Conservation (phyloP, 1,139 yeast genomes). For the Yamadazyma taylorii region DNA sequence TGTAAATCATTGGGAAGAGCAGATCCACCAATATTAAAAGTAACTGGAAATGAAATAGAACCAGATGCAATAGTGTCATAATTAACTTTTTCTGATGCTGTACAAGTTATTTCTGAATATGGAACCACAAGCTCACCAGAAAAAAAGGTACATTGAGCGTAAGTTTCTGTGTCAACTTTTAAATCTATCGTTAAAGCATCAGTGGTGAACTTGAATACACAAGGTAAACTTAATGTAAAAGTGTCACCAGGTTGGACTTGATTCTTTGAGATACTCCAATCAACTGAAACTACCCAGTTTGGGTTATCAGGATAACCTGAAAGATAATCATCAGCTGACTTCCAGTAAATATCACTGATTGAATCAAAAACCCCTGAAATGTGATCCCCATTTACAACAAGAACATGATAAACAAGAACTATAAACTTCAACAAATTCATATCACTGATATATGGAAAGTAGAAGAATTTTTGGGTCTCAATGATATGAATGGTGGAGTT, state of each 20-base stretch:
- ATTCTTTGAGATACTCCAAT: constrained; percentile 25
- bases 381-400: neutral
- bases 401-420: neutral
- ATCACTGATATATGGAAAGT: too few species aligned
- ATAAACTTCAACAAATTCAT: too few species aligned
- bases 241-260: constrained; percentile 29
- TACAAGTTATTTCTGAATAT: constrained; percentile 27
- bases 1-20: constrained; percentile 19
- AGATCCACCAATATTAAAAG: constrained; percentile 28
- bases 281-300: constrained; percentile 26
- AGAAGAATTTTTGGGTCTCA: too few species aligned
- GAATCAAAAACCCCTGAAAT: neutral
- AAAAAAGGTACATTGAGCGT: constrained; percentile 27
- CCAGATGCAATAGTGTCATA: constrained; percentile 21
- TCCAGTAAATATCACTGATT: neutral
- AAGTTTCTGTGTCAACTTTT: constrained; percentile 17
- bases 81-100: constrained; percentile 17
- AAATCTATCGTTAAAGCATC: constrained; percentile 17
- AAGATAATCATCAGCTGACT: neutral
- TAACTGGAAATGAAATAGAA: constrained; percentile 24
- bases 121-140: constrained; percentile 25
- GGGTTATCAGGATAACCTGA: constrained; percentile 12
- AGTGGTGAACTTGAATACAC: constrained; percentile 32
- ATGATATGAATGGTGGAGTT: too few species aligned
- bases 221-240: constrained; percentile 29